Conservation (phyloP, 768 basidiomycete species). For the Xerocomus potaroensis region DNA sequence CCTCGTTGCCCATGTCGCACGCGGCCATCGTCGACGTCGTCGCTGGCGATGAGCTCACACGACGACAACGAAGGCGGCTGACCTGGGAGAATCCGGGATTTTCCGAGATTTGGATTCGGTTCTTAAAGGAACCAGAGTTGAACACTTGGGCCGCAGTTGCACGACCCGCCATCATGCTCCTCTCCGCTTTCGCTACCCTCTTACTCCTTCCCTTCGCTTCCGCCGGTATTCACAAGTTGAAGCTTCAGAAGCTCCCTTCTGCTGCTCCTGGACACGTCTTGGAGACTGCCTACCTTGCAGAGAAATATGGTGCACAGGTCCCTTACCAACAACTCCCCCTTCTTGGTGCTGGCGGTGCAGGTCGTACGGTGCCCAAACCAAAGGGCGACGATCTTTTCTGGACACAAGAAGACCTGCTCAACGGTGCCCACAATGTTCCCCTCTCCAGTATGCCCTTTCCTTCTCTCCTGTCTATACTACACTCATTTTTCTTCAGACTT, state of each 20-base stretch:
- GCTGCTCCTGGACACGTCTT: conserved; percentile 58
- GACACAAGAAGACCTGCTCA: conserved; percentile 67
- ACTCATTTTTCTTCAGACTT: conserved; percentile 57
- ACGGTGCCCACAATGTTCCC: conserved; percentile 83
- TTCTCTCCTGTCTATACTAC: not conserved
- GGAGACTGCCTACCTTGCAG: conserved; percentile 81
- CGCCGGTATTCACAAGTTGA: conserved; percentile 73
- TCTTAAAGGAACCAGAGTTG: too few relatives aligned
- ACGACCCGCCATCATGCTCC: conserved; percentile 37
- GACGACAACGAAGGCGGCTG: too few relatives aligned
- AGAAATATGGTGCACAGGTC: conserved; percentile 74
- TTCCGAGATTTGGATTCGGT: conserved; percentile 8
- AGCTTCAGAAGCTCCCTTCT: conserved; percentile 79
- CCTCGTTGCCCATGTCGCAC: conserved; percentile 2
- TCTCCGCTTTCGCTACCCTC: conserved; percentile 37
- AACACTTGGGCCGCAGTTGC: conserved; percentile 2
- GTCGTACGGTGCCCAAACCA: conserved; percentile 50
- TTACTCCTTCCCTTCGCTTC: conserved; percentile 45
- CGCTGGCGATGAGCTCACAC: not conserved
- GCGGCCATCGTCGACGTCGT: conserved; percentile 13
- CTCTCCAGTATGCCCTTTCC: conserved; percentile 65
- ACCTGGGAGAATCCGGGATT: conserved; percentile 17
- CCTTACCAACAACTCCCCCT: conserved; percentile 54
- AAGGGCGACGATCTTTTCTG: conserved; percentile 65
- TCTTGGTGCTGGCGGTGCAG: conserved; percentile 69